Base-by-base conservation (phyloP, 257 asterid genomes). In the Solanum paucissectum region DNA sequence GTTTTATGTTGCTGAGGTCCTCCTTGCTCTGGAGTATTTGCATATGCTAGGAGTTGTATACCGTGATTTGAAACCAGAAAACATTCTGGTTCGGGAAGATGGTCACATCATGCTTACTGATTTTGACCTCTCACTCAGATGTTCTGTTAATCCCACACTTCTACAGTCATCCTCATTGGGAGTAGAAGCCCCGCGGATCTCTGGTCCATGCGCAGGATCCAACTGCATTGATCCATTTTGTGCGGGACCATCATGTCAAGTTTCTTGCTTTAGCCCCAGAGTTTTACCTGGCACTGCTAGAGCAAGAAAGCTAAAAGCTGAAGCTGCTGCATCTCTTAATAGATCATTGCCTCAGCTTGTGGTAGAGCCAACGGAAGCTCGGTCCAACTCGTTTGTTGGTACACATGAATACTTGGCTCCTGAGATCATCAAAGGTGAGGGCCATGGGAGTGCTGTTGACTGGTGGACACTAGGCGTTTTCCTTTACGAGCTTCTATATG, bases 71-170 rank as follows among this genome's bases (percentile, higher is more conserved):
- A 94, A 94, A 88, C 98, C 98, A 3, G 98, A 94, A 90, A 94
- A 94, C 90, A 92, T 94, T 75, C 72, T 94, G 36, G 96, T 94
- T 82, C 95, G 98, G 2, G 94, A 92, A 91, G 98, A 94, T 72
- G 98, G 98, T 68, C 98, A 94, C 92, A 93, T 94, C 87, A 94
- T 94, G 98, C 96, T 94, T 34, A 93, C 98, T 25, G 98, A 94
- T 90, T 94, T 94, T 37, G 98, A 94, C 87, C 96, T 94, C 32
- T 94, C 98, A 14, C 94, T 94, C 4, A 91, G 94, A 90, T 94
- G 98, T 76, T 90, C 95, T 0, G 98, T 94, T 37, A 93, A 82
- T 91, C 95, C 98, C 18, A 93, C 92, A 72, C 93, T 94, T 9
- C 90, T 94, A 1, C 92, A 90, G 85, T 89, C 96, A 71, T 89